Evolutionary conservation across 106 monocot species (phyloP), one percentile per base, ranked within the genome.

Genomic region (Acorus calamus): DNA sequence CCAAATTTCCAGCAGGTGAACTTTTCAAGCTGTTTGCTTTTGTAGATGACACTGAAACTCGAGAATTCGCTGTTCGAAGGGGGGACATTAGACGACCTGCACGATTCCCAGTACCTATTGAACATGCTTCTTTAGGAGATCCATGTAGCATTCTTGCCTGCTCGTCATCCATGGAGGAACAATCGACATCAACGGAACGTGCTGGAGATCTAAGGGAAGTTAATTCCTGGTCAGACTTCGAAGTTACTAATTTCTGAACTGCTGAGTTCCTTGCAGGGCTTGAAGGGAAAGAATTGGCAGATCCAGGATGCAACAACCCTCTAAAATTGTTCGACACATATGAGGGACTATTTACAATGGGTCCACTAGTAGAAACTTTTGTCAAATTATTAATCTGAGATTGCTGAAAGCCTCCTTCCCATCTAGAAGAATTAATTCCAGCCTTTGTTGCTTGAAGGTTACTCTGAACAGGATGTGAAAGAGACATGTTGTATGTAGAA

Each of bases 181-280:
- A 83, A 50, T 51, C 61, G 77, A 66, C 62, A 4, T 78, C 83
- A 60, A 47, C 73, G 8, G 57, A 80, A 53, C 76, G 69, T 14
- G 74, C 42, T 44, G 56, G 72, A 62, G 82, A 70, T 52, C 72
- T 83, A 13, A 78, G 58, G 62, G 71, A 66, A 56, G 62, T 79
- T 7, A 73, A 68, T 60, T 87, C 84, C 56, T 94, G 89, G 48
- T 87, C 81, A 28, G 94, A 76, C 49, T 79, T 89, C 67, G 86
- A 81, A 49, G 59, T 57, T 44, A 76, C 50, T 7, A 86, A 65
- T 50, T 69, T 82, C 4, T 75, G 74, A 45, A 77, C 49, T 59
- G 72, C 62, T 13, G 74, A 51, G 57, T 49, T 77, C 68, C 71
- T 81, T 12, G 60, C 56, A 59, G 84, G 69, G 63, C 73, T 78